Conservation (phyloP, 768 basidiomycete species). For the Imleria badia region DNA sequence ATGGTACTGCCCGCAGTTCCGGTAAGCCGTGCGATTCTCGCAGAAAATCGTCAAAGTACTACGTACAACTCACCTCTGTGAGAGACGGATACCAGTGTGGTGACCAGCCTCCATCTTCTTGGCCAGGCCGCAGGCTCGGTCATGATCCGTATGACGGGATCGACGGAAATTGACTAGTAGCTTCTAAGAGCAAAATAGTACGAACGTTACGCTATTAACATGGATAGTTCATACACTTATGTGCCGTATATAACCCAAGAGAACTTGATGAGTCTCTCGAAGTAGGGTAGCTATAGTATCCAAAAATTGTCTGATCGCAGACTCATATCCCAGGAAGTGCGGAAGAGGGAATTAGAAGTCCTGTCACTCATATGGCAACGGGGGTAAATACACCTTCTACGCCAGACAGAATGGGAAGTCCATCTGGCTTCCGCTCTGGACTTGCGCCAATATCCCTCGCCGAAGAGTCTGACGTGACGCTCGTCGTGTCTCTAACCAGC, state of each 20-base stretch:
- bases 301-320: conserved; percentile 11
- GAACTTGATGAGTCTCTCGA: neutral
- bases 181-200: conserved; percentile 29
- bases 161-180: conserved; percentile 18
- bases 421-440: conserved; percentile 26
- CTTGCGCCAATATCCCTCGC: conserved; percentile 27
- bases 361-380: conserved; percentile 30
- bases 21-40: conserved; percentile 4
- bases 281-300: conserved; percentile 15
- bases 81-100: neutral
- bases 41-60: conserved; percentile 6
- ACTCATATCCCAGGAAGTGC: conserved; percentile 6
- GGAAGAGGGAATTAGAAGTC: conserved; percentile 17
- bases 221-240: conserved; percentile 11
- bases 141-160: neutral
- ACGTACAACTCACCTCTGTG: neutral
- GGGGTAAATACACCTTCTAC: conserved; percentile 23
- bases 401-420: conserved; percentile 11
- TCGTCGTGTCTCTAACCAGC: conserved; percentile 31
- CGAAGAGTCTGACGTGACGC: conserved; percentile 27
- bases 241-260: conserved; percentile 9
- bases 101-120: no score
- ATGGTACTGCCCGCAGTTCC: neutral
- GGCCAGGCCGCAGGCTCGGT: no score
- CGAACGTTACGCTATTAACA: conserved; percentile 25